Evolutionary conservation across 176 grass and related monocot species (phyloP).

Genomic region (Aechmea fasciata): DNA sequence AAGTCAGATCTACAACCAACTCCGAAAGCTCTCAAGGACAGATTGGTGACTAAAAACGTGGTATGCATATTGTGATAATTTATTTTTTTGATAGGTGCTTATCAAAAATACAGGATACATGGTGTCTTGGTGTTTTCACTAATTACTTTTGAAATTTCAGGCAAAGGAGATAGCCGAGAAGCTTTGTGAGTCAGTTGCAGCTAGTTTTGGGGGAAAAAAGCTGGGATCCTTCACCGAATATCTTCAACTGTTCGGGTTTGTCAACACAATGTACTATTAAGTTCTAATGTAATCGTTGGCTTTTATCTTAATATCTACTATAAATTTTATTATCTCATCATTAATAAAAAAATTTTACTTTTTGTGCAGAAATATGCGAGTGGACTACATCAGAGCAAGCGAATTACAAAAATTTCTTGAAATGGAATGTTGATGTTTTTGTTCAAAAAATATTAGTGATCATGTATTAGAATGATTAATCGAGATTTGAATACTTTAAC

Average conservation of each 20-base stretch:
- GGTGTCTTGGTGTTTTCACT: constrained; percentile 8
- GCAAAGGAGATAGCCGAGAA: constrained; percentile 93
- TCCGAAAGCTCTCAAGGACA: constrained; percentile 88
- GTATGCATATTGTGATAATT: constrained; percentile 36
- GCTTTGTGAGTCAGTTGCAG: constrained; percentile 82
- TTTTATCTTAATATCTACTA: too few relatives aligned
- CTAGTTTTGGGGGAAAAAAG: constrained; percentile 86
- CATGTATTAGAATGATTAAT: too few relatives aligned
- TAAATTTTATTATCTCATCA: too few relatives aligned
- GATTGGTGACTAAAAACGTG: constrained; percentile 89
- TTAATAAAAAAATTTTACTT: too few relatives aligned
- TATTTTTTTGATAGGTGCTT: constrained; percentile 1
- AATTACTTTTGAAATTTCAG: constrained; percentile 27
- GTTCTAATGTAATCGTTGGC: constrained; percentile 1
- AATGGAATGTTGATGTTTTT: too few relatives aligned
- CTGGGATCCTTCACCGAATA: constrained; percentile 87
- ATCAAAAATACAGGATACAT: neutral
- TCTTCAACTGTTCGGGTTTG: constrained; percentile 88
- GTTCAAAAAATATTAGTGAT: too few relatives aligned
- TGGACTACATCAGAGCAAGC: too few relatives aligned
- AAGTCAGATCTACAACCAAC: constrained; percentile 74
- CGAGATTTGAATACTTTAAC: too few relatives aligned
- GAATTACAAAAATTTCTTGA: too few relatives aligned
- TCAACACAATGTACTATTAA: neutral
- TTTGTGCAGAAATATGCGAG: too few relatives aligned